A percentile compares a stretch with the other conserved stretches of the same genome.
phyloP scores from a whole-genome alignment of 2,329 filamentous ascomycete genomes.

The Emericellopsis cladophorae region DNA sequence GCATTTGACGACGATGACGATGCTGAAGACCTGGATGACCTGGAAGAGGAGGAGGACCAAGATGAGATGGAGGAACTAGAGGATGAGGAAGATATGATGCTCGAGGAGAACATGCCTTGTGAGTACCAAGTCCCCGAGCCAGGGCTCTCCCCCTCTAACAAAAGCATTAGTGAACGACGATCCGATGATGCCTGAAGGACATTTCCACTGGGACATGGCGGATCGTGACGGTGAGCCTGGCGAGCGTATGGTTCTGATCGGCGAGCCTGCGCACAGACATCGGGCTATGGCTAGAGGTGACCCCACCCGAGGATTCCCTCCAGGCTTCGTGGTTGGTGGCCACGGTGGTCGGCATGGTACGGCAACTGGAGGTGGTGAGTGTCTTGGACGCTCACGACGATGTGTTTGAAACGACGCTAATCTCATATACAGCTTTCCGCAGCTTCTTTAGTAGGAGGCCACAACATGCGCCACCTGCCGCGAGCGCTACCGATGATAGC shows the following conservation, averaged over 20 bases:
- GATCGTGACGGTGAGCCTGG: too few relatives aligned
- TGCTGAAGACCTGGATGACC: conserved; percentile 47
- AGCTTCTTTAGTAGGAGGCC: conserved; percentile 33
- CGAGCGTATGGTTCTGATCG: conserved; percentile 21
- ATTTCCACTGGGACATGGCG: too few relatives aligned
- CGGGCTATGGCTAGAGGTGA: conserved; percentile 19
- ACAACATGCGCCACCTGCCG: conserved; percentile 38
- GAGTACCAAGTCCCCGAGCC: conserved; percentile 15
- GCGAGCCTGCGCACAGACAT: conserved; percentile 30
- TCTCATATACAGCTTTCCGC: conserved; percentile 27
- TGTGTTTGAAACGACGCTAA: conserved; percentile 3
- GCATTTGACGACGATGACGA: conserved; percentile 29
- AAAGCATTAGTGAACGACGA: too few relatives aligned
- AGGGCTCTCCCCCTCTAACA: too few relatives aligned
- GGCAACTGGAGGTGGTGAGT: conserved; percentile 13
- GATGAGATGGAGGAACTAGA: conserved; percentile 61
- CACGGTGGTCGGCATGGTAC: conserved; percentile 33
- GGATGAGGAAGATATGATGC: conserved; percentile 45
- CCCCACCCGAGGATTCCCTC: conserved; percentile 48
- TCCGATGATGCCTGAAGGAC: too few relatives aligned
- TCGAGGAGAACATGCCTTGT: conserved; percentile 34
- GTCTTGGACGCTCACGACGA: conserved; percentile 8
- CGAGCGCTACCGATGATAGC: conserved; percentile 61
- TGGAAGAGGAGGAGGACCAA: conserved; percentile 26
- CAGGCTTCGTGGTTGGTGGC: conserved; percentile 36